Percentiles rank a stretch among this genome's conserved stretches.
These are phyloP conservation scores for Amoebophrya sp. DNA, from an alignment of 169 alveolate species.

Conservation along the genomic window DNA sequence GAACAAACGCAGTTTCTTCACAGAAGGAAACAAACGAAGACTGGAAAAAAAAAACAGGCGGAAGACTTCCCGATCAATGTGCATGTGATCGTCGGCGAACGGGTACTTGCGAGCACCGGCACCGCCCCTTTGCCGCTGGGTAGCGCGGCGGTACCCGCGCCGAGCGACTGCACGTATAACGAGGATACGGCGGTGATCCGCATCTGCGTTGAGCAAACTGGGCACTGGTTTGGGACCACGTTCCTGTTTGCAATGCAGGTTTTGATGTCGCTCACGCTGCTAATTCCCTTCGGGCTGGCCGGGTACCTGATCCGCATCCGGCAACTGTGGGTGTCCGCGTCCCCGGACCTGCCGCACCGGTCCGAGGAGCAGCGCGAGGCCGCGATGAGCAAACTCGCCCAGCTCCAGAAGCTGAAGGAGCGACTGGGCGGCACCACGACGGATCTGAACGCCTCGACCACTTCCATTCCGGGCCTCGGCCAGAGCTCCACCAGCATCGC, in stretches of 20 bases:
- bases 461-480: no score
- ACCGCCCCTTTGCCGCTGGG: background rate
- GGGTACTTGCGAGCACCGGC: background rate
- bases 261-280: background rate
- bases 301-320: background rate
- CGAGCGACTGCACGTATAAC: background rate
- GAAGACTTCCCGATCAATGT: background rate
- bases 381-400: background rate
- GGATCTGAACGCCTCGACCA: no score
- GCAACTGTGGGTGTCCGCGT: background rate
- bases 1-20: no score
- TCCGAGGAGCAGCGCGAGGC: background rate
- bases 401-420: background rate
- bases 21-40: no score
- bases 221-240: conserved; percentile 18
- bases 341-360: background rate
- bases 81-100: background rate
- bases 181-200: background rate
- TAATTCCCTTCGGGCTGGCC: background rate
- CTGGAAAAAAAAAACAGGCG: background rate
- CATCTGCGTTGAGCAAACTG: background rate
- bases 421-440: background rate
- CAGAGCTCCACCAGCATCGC: background rate
- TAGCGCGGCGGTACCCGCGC: background rate
- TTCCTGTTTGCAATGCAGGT: conserved; percentile 7